phyloP scores from a whole-genome alignment of 192 early-diverging fungal species.

The Glomus cerebriforme region DNA sequence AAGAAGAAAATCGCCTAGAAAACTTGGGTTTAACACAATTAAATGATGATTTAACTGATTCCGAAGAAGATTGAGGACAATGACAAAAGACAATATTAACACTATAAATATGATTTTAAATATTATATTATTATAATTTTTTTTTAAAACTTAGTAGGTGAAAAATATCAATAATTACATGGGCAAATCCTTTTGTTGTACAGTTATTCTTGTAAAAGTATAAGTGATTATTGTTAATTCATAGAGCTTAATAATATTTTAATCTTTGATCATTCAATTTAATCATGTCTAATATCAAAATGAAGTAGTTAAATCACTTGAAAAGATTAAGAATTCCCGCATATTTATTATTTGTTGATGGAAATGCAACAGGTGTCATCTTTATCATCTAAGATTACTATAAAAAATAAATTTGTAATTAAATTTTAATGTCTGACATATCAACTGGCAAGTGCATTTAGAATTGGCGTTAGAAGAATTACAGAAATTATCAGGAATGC shows the following conservation, averaged over 20 bases:
- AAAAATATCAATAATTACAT: neutral
- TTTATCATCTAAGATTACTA: too few species aligned
- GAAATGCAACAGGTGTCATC: too few species aligned
- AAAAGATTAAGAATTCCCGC: too few species aligned
- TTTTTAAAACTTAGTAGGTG: neutral
- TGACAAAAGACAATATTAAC: neutral
- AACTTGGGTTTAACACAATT: conserved; percentile 46
- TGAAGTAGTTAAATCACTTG: too few species aligned
- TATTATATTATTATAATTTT: neutral
- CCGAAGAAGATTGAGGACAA: conserved; percentile 33
- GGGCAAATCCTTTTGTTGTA: neutral
- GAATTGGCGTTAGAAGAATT: neutral
- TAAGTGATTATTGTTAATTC: too few species aligned
- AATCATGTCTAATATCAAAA: too few species aligned
- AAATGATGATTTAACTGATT: conserved; percentile 34
- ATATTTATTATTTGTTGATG: too few species aligned
- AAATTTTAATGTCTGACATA: neutral
- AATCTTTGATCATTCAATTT: too few species aligned
- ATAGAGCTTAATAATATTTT: too few species aligned
- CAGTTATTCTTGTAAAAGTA: neutral
- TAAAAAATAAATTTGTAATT: too few species aligned
- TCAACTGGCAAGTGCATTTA: neutral
- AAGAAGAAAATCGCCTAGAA: conserved; percentile 42
- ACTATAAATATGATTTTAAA: neutral
- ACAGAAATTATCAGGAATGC: neutral